A percentile compares a stretch with the other conserved stretches of the same genome.
Evolutionary conservation across 768 basidiomycete species (phyloP).

Genomic region (Collybia nuda): DNA sequence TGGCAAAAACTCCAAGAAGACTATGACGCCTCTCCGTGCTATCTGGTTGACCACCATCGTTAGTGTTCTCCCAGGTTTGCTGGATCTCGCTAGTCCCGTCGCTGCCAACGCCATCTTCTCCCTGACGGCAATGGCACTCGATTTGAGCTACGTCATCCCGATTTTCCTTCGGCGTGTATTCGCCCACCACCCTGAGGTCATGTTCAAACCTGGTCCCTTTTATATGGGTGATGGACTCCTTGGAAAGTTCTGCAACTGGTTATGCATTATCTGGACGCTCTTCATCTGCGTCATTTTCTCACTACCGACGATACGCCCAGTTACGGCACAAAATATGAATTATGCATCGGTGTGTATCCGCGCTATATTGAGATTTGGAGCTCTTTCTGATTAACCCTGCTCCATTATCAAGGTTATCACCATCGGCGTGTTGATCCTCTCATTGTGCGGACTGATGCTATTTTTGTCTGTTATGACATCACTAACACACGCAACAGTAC

Average conservation of each 20-base stretch:
- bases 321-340: conserved; percentile 75
- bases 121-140: conserved; percentile 75
- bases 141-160: conserved; percentile 81
- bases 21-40: conserved; percentile 75
- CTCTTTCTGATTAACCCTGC: neutral
- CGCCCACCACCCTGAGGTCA: conserved; percentile 75
- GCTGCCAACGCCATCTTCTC: conserved; percentile 84
- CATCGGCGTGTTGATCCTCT: conserved; percentile 49
- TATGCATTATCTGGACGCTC: conserved; percentile 69
- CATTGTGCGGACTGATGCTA: conserved; percentile 39
- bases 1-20: conserved; percentile 58
- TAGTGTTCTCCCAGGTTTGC: conserved; percentile 67
- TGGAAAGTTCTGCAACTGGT: conserved; percentile 59
- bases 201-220: conserved; percentile 85
- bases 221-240: conserved; percentile 74
- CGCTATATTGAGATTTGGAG: neutral
- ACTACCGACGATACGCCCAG: conserved; percentile 67
- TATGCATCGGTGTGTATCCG: conserved; percentile 64
- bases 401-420: conserved; percentile 43
- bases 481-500: conserved; percentile 23
- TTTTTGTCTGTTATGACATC: neutral
- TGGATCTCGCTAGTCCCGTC: conserved; percentile 74
- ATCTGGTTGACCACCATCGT: conserved; percentile 73
- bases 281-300: conserved; percentile 74
- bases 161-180: conserved; percentile 73